Base-by-base conservation (phyloP, 2,329 filamentous ascomycete genomes). In the Ascochyta koolunga region DNA sequence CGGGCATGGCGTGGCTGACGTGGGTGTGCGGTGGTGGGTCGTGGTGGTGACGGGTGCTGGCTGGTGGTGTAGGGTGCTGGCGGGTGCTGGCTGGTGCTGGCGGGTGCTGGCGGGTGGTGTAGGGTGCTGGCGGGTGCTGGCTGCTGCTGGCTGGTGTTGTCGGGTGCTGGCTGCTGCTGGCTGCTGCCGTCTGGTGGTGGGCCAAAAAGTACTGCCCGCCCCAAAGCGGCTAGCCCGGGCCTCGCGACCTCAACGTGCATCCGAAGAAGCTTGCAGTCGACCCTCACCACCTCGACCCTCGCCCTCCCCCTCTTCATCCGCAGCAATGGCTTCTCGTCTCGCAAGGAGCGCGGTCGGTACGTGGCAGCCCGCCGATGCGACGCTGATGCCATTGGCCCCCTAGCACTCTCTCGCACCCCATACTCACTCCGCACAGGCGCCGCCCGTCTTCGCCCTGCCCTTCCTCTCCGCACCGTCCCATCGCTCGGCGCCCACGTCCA, bases 261-360 rank as follows among this genome's bases (percentile, higher is more conserved):
- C 65, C 60, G 62, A 62, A 59, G 51, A 54, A 54, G 51, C 51
- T 54, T 54, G 51, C 51, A 54, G 44, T 35, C n/a, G 39, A 13
- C 19, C 51, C 33, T 45, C 62, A 65, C 59, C 57, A 64, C 61
- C 53, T 56, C 65, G 58, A 56, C 57, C 64, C 68, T 76, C 70
- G 65, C 69, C 70, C 68, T 70, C 66, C 69, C 70, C 68, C 71
- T 55, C 71, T 72, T 62, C 72, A 75, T 76, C 73, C 60, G 42
- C 85, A 79, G 90, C 83, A 89, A 98, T 98, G 93, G 93, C 93
- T 85, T 96, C 91, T 81, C 91, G 93, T 85, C 86, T 98, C 83
- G 91, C 89, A 86, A 92, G 90, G 86, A 93, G 88, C 86, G 91
- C 92, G 82, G 83, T 93, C 82, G 90, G 93, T 98, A 87, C 79